A percentile compares a stretch with the other conserved stretches of the same genome.
These are phyloP conservation scores for Coemansia sp. DNA, from an alignment of 192 early-diverging fungal genomes.

Conservation along the genomic window DNA sequence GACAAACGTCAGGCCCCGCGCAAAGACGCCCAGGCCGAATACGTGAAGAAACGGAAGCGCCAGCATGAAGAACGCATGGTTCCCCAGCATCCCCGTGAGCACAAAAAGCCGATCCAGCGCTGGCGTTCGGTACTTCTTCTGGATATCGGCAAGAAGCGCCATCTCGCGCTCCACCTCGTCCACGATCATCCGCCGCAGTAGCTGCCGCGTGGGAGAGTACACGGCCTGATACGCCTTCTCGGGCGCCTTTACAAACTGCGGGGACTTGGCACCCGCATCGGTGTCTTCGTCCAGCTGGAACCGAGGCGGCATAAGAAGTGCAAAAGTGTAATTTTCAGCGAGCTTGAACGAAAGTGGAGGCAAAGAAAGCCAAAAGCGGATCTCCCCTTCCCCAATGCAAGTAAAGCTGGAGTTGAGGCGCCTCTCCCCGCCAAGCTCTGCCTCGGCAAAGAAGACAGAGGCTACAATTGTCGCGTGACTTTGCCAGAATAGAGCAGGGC, in stretches of 20 bases:
- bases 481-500: neutral
- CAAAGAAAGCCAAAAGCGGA: neutral
- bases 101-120: constrained; percentile 65
- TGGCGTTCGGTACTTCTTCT: constrained; percentile 25
- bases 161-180: constrained; percentile 46
- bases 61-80: constrained; percentile 85
- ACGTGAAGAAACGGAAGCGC: constrained; percentile 78
- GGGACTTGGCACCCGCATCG: constrained; percentile 7
- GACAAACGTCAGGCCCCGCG: constrained; percentile 47
- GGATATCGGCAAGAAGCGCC: constrained; percentile 33
- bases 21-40: constrained; percentile 69
- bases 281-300: constrained; percentile 53
- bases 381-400: neutral
- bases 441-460: neutral
- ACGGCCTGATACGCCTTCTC: constrained; percentile 39
- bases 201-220: constrained; percentile 35
- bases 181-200: constrained; percentile 21
- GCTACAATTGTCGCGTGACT: neutral
- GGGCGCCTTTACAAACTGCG: constrained; percentile 22
- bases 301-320: constrained; percentile 20
- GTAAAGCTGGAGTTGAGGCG: neutral
- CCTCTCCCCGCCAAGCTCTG: neutral
- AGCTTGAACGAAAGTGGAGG: constrained; percentile 7
- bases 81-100: constrained; percentile 75
- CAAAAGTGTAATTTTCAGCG: neutral